Evolutionary conservation across 257 asterid genomes (phyloP), one percentile per base, ranked within the genome.

Genomic region (Rauvolfia tetraphylla): DNA sequence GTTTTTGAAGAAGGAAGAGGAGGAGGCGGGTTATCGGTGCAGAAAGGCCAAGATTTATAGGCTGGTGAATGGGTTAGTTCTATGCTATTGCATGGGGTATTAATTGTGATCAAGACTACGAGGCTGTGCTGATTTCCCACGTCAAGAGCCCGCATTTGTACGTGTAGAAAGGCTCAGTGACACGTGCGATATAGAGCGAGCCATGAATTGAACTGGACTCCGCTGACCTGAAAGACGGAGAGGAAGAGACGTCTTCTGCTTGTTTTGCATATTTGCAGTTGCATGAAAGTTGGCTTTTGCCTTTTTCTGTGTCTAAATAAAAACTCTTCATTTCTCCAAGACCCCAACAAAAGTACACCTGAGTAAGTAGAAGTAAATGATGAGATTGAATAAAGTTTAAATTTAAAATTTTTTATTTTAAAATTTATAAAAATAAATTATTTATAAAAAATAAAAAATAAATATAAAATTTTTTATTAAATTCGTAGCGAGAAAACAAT

Each of bases 41-140:
- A 57, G 68, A n/a, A 44, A 39, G 33, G 56, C 7, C 6, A 58
- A 74, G 33, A 46, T 72, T 71, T 59, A 53, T 27, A 44, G 77
- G 73, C 56, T 13, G 56, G 4, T 9, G 27, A 62, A 48, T 38
- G 42, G 34, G 48, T 22, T 33, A 25, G 11, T 10, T 33, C 0
- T 23, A 17, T 4, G 51, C 36, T 48, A 29, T 59, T 63, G 48
- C 65, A 44, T 65, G 73, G 63, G 18, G 29, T 25, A 68, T 51
- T 76, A 68, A 76, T 67, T 57, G 68, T 25, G 33, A 38, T 42
- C 70, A 42, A 76, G 44, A 76, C 0, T 76, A 22, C 79, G 68
- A 76, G 75, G 79, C 69, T 56, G 51, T 58, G 76, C 71, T 69
- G 58, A 25, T 77, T 70, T 44, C 76, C 44, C 8, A 3, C 44